phyloP scores from a whole-genome alignment of 495 filamentous ascomycete genomes.

The Extremus antarcticus region DNA sequence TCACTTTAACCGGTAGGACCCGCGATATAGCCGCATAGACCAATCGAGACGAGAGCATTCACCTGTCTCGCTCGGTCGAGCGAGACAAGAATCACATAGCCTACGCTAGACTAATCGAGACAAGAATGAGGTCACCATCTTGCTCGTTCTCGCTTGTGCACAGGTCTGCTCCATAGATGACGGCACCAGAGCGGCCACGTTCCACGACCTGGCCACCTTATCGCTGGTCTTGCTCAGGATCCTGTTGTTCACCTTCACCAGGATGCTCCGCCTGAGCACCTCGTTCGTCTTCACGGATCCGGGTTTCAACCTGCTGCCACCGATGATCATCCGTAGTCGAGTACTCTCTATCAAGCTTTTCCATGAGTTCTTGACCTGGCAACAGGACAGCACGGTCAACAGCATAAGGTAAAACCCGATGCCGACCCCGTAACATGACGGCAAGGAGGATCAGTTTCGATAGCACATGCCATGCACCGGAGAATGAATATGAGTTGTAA shows the following conservation, averaged over 20 bases:
- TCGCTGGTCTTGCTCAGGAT: neutral
- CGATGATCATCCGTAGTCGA: neutral
- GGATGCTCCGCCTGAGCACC: slow-evolving; percentile 1
- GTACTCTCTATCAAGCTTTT: slow-evolving; percentile 7
- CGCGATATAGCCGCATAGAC: no score
- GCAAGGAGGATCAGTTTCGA: slow-evolving; percentile 6
- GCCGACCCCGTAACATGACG: slow-evolving; percentile 9
- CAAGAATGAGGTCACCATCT: no score
- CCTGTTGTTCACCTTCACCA: neutral
- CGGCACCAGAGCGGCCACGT: no score
- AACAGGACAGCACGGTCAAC: slow-evolving; percentile 5
- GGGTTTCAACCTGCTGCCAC: neutral
- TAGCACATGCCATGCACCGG: slow-evolving; percentile 1
- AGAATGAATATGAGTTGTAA: slow-evolving; percentile 5
- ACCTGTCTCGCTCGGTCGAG: no score
- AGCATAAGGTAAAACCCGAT: slow-evolving; percentile 3
- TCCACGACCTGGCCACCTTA: no score
- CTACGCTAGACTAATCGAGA: no score
- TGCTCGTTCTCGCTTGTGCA: no score
- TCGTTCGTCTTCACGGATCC: slow-evolving; percentile 4
- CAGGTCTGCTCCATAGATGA: no score
- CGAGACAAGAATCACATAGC: no score
- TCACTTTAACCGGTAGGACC: no score
- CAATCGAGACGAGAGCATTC: no score
- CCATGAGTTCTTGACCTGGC: slow-evolving; percentile 9